Conservation (phyloP, 768 basidiomycete genomes). For the Phlebiopsis flavidoalba region DNA sequence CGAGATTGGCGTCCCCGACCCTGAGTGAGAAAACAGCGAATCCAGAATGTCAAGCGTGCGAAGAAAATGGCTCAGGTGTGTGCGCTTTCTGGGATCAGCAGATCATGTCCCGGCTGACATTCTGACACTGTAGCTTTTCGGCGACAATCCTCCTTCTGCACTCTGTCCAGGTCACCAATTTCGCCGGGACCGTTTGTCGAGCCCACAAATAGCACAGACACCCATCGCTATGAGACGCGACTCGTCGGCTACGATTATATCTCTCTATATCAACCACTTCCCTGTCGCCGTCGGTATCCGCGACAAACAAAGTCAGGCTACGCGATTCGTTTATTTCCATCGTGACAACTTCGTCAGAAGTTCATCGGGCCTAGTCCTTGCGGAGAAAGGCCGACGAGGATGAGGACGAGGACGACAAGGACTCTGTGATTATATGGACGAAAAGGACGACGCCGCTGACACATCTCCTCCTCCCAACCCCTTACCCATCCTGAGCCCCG, state of each 20-base stretch:
- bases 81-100: background rate
- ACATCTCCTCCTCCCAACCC: background rate
- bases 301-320: background rate
- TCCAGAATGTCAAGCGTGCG: slow-evolving; percentile 39
- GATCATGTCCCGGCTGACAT: background rate
- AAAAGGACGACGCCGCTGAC: background rate
- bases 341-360: slow-evolving; percentile 9
- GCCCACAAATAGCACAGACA: slow-evolving; percentile 8
- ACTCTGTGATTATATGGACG: background rate
- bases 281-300: background rate
- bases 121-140: slow-evolving; percentile 37
- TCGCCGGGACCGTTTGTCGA: slow-evolving; percentile 11
- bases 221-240: slow-evolving; percentile 15
- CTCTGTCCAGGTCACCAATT: slow-evolving; percentile 32
- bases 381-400: background rate
- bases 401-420: background rate
- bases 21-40: slow-evolving; percentile 32
- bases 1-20: background rate
- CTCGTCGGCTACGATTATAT: slow-evolving; percentile 20
- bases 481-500: background rate
- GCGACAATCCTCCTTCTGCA: slow-evolving; percentile 41
- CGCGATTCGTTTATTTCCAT: slow-evolving; percentile 14
- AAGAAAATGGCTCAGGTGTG: slow-evolving; percentile 48
- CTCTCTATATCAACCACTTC: slow-evolving; percentile 19
- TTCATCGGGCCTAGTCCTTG: slow-evolving; percentile 4